Base-by-base conservation (phyloP, 1,139 yeast genomes). In the Blastobotrys arbuscula region DNA sequence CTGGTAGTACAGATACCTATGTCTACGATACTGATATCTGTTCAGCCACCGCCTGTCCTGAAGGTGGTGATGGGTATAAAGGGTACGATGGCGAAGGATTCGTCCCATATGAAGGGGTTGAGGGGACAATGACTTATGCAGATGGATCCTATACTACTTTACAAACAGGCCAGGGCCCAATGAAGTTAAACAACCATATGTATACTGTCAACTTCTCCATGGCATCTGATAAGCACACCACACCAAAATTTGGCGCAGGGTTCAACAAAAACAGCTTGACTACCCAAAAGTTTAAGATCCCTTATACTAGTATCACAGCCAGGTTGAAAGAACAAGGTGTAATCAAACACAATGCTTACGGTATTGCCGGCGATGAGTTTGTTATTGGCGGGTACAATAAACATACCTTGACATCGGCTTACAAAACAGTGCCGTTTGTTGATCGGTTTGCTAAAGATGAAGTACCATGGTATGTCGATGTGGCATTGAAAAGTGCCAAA, bases 351-450 rank as follows among this genome's bases (percentile, higher is more conserved):
- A 13, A 7, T n/a, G 47, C 47, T 30, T 44, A 20, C 38, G 38
- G 47, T 20, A 16, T 37, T 16, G 41, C 39, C n/a, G 42, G 42
- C n/a, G 42, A 44, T 19, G 16, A 16, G 15, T 6, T 38, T 13
- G 47, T 43, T 5, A 13, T 38, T 2, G 47, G 47, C 16, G 47
- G 42, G 9, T 44, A 44, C 33, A 42, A 44, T 23, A 30, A 19
- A 12, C 20, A 38, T 21, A 21, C 42, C 2, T 13, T 37, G 13
- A 38, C 20, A 3, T 16, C 19, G 2, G 38, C 23, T 21, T 28
- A 16, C 21, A 30, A 20, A 3, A 24, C 3, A 9, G 13, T 44
- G 20, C 36, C 12, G 2, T 13, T 37, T 3, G 12, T 28, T n/a
- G 42, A 44, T 26, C 26, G 42, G 21, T 38, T 21, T 31, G 13